Conservation (phyloP, 2,329 filamentous ascomycete species). For the Fonsecaea nubica region DNA sequence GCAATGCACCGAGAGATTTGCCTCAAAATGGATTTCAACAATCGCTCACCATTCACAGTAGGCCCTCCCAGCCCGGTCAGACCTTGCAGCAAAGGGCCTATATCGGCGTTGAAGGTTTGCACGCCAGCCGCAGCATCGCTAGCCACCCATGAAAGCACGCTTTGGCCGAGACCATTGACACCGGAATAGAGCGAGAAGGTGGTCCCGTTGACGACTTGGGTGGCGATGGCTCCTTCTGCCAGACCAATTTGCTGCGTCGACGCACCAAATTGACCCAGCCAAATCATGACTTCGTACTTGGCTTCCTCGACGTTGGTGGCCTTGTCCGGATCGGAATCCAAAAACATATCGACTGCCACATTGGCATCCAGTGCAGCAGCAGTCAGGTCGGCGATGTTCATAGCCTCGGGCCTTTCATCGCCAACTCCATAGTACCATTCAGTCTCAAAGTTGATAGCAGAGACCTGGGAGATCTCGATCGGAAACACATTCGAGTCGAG, state of each 20-base stretch:
- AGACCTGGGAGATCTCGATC: constrained; percentile 48
- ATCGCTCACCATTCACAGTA: constrained; percentile 39
- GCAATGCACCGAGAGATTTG: not conserved
- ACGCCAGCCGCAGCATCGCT: constrained; percentile 43
- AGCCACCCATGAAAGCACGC: constrained; percentile 59
- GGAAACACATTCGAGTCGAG: constrained; percentile 56
- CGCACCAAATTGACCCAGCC: constrained; percentile 58
- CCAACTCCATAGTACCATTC: constrained; percentile 60
- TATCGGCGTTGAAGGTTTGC: constrained; percentile 56
- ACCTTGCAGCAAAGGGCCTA: constrained; percentile 54
- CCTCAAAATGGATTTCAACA: not conserved
- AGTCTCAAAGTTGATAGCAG: constrained; percentile 54
- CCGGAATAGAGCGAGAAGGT: constrained; percentile 55
- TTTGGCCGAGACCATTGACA: constrained; percentile 51
- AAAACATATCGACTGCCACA: constrained; percentile 66
- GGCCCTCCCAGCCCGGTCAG: constrained; percentile 49
- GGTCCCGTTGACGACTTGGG: constrained; percentile 50
- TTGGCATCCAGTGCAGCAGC: constrained; percentile 58
- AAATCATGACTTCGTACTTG: constrained; percentile 64
- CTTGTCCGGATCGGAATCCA: constrained; percentile 54
- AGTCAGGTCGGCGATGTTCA: constrained; percentile 47
- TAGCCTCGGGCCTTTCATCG: constrained; percentile 48
- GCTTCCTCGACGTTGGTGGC: constrained; percentile 50
- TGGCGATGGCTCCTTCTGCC: constrained; percentile 44
- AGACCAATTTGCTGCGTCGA: constrained; percentile 59